These are phyloP conservation scores for Candida tibetensis DNA, from an alignment of 805 yeast species.

Conservation along the genomic window DNA sequence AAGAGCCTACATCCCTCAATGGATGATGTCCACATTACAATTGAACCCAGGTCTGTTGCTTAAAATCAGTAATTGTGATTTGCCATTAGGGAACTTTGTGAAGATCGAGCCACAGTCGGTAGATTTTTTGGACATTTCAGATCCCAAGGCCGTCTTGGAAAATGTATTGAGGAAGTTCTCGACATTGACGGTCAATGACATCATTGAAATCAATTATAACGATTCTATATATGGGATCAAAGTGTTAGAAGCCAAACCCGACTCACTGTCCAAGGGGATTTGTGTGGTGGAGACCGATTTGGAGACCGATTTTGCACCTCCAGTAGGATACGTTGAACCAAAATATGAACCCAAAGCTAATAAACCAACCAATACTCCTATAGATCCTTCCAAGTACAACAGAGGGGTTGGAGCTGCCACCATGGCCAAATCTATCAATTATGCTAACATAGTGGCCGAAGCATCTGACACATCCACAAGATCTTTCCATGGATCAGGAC, in stretches of 20 bases:
- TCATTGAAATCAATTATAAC: conserved; percentile 82
- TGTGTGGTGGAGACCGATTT: conserved; percentile 97
- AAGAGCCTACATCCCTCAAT: conserved; percentile 86
- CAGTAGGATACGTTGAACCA: conserved; percentile 97
- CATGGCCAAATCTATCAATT: conserved; percentile 74
- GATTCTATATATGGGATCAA: conserved; percentile 73
- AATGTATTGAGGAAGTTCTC: conserved; percentile 88
- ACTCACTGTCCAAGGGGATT: conserved; percentile 58
- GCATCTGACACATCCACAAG: conserved; percentile 25
- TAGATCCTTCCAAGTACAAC: conserved; percentile 33
- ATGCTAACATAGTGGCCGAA: conserved; percentile 53
- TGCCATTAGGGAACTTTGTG: conserved; percentile 84
- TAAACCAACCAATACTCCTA: conserved; percentile 30
- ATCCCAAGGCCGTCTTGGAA: conserved; percentile 95
- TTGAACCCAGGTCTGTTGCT: conserved; percentile 79
- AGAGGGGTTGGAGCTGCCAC: conserved; percentile 53
- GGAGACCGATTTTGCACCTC: conserved; percentile 97
- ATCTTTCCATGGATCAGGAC: conserved; percentile 60
- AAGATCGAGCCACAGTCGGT: conserved; percentile 94
- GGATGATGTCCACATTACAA: conserved; percentile 86
- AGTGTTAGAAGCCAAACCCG: conserved; percentile 86
- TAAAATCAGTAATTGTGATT: conserved; percentile 69
- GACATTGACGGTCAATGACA: conserved; percentile 78
- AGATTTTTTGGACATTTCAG: conserved; percentile 88
- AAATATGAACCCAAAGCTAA: conserved; percentile 48